These are phyloP conservation scores for Brassica incana DNA, from an alignment of 345 rosid genomes.

Conservation along the genomic window DNA sequence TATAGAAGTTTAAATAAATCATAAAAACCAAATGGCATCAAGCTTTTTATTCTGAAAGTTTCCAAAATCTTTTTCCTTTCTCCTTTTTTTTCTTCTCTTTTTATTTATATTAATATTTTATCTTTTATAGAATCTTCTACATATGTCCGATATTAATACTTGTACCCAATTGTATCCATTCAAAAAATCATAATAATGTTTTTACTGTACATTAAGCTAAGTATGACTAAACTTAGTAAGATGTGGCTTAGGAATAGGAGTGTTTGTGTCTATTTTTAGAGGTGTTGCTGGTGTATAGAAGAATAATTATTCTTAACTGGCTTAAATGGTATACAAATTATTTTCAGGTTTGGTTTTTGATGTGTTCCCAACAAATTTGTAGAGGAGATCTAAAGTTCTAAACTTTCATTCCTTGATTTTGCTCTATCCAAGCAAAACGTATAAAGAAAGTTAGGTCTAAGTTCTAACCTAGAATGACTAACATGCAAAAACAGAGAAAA, in stretches of 20 bases:
- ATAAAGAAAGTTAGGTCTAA: background rate
- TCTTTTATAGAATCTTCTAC: background rate
- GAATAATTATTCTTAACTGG: background rate
- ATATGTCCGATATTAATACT: background rate
- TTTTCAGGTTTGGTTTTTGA: slow-evolving; percentile 23
- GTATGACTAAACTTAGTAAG: slow-evolving; percentile 27
- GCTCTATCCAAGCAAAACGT: background rate
- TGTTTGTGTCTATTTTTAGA: slow-evolving; percentile 25
- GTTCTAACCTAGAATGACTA: slow-evolving; percentile 17
- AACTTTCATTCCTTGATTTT: background rate
- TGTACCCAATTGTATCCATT: background rate
- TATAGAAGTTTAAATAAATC: too few species aligned
- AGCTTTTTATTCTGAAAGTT: too few species aligned
- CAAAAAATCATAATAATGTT: background rate
- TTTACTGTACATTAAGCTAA: slow-evolving; percentile 12
- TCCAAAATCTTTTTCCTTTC: too few species aligned
- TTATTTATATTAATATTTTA: too few species aligned
- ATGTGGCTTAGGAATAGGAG: slow-evolving; percentile 31
- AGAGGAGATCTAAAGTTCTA: slow-evolving; percentile 14
- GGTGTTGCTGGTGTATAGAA: slow-evolving; percentile 5
- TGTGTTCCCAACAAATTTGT: slow-evolving; percentile 11
- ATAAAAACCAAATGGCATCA: too few species aligned
- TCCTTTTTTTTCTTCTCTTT: too few species aligned
- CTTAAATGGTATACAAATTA: background rate
- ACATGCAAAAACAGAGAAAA: slow-evolving; percentile 19